Evolutionary conservation across 805 yeast species (phyloP).

Genomic region (Myxozyma geophila): DNA sequence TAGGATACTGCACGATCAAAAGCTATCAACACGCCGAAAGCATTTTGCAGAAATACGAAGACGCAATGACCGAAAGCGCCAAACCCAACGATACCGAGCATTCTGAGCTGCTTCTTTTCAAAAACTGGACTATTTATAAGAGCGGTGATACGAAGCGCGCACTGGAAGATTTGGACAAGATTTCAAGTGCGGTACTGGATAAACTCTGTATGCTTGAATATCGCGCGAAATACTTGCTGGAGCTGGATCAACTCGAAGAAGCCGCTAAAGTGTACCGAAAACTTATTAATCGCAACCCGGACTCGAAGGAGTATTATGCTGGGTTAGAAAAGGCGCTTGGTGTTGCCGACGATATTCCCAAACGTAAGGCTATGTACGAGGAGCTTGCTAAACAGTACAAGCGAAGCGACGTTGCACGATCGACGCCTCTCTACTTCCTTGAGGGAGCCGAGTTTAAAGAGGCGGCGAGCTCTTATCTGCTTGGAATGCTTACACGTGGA

Average conservation of each 20-base stretch:
- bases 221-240: slow-evolving; percentile 65
- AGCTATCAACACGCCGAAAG: slow-evolving; percentile 71
- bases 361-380: slow-evolving; percentile 63
- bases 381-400: slow-evolving; percentile 76
- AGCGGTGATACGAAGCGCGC: slow-evolving; percentile 69
- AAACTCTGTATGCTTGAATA: slow-evolving; percentile 65
- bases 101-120: slow-evolving; percentile 78
- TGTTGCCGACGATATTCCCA: slow-evolving; percentile 51
- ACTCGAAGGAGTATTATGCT: slow-evolving; percentile 66
- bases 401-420: slow-evolving; percentile 72
- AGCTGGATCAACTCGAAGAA: slow-evolving; percentile 60
- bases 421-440: slow-evolving; percentile 76
- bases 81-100: slow-evolving; percentile 57
- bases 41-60: slow-evolving; percentile 77
- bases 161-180: slow-evolving; percentile 57
- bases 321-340: slow-evolving; percentile 69
- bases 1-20: slow-evolving; percentile 77
- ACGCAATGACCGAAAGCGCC: slow-evolving; percentile 67
- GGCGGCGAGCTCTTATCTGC: slow-evolving; percentile 59
- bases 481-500: slow-evolving; percentile 69
- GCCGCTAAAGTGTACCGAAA: slow-evolving; percentile 71
- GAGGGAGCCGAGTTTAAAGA: slow-evolving; percentile 54
- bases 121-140: slow-evolving; percentile 66
- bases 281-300: slow-evolving; percentile 84
- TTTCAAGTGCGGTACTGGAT: slow-evolving; percentile 61